phyloP scores from a whole-genome alignment of 2,329 filamentous ascomycete species.

The Aspergillus novofumigatus region DNA sequence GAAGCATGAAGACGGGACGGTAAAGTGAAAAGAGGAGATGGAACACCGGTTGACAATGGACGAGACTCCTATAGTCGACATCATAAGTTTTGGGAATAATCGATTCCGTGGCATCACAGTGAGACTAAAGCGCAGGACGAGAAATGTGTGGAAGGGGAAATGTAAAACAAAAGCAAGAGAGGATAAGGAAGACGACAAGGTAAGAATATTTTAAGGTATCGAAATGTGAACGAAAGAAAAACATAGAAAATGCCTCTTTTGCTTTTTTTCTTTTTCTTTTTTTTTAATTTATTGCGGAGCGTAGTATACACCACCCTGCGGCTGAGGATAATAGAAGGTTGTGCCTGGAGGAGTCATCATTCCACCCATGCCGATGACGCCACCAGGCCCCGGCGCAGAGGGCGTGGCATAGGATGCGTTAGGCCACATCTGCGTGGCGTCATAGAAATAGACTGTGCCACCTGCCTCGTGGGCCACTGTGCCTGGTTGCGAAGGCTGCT shows the following conservation, averaged over 20 bases:
- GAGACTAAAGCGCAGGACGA: background rate
- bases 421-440: constrained; percentile 64
- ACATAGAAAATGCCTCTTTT: background rate
- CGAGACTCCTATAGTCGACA: background rate
- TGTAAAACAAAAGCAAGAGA: constrained; percentile 8
- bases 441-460: constrained; percentile 94
- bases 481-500: constrained; percentile 45
- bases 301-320: constrained; percentile 63
- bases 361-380: constrained; percentile 67
- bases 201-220: background rate
- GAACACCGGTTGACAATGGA: background rate
- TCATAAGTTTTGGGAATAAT: background rate
- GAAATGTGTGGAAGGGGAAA: constrained; percentile 5
- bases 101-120: background rate
- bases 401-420: constrained; percentile 48
- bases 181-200: constrained; percentile 7
- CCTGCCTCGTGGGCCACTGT: constrained; percentile 82
- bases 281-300: constrained; percentile 23
- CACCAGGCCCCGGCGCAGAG: constrained; percentile 48
- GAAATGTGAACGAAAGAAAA: background rate
- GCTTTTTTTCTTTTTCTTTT: constrained; percentile 11
- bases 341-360: constrained; percentile 67
- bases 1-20: background rate
- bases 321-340: constrained; percentile 52
- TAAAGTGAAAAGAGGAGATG: background rate